phyloP scores from a whole-genome alignment of 805 yeast genomes.

The Maudiozyma saulgeensis region DNA sequence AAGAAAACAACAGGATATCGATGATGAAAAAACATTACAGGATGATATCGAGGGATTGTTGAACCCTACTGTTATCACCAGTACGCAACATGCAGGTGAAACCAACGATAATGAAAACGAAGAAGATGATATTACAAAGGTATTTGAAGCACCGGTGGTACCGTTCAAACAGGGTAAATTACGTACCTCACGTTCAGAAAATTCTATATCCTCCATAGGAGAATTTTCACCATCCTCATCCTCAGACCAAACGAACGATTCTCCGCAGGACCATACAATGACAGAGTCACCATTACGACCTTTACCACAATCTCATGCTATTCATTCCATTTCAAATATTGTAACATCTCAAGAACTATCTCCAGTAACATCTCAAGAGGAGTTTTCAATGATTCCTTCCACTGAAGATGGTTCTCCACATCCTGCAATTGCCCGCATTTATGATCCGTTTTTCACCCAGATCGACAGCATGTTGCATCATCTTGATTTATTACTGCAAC shows the following conservation, averaged over 20 bases:
- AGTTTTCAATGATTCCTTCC: background rate
- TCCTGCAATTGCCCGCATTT: conserved; percentile 43
- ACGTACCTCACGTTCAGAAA: conserved; percentile 27
- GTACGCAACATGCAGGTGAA: background rate
- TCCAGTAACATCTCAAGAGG: background rate
- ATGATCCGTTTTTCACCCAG: conserved; percentile 47
- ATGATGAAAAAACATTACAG: conserved; percentile 1
- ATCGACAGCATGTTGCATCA: conserved; percentile 30
- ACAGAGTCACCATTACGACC: background rate
- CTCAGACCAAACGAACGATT: conserved; percentile 34
- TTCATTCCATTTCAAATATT: background rate
- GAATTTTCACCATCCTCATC: conserved; percentile 40
- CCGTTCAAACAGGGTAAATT: conserved; percentile 19
- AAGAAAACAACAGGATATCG: background rate
- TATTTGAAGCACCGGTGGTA: conserved; percentile 23
- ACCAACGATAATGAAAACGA: background rate
- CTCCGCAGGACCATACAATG: conserved; percentile 21
- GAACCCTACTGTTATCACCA: background rate
- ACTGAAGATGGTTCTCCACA: conserved; percentile 17
- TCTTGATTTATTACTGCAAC: conserved; percentile 12
- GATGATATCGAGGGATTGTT: conserved; percentile 5
- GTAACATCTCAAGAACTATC: conserved; percentile 11
- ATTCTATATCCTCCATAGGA: conserved; percentile 35
- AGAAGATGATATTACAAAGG: conserved; percentile 16
- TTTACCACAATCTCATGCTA: background rate